Base-by-base conservation (phyloP, 164 flowering plant genomes). In the Vitis labrusca region DNA sequence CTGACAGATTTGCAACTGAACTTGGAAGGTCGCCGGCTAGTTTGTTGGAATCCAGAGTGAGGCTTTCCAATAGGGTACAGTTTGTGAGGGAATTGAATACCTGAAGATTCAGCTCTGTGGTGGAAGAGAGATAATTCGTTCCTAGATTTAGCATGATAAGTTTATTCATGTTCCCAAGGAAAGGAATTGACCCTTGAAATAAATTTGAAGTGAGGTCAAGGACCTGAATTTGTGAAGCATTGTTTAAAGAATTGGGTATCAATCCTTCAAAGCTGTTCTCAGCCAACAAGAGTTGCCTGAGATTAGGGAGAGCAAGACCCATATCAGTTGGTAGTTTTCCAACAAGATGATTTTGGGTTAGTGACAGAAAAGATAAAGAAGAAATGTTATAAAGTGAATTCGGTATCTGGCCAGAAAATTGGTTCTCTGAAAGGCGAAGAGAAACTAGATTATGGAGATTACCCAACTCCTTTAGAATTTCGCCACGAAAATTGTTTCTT, bases 181-280 rank as follows among this genome's bases (percentile, higher is more conserved):
- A 32, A 15, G 75, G 75, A 19, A 73, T 15, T 49, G 60, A 10
- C 9, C 74, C 78, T 9, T 19, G 23, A 32, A 75, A 61, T 12
- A n/a, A 7, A 29, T 75, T 75, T 1, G 49, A 32, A 47, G 74
- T 53, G 19, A 75, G 66, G 27, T 75, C 78, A 32, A 75, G 74
- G 30, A 19, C 0, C 65, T 66, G 68, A 3, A 75, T 67, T 8
- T 13, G 54, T 0, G 75, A 73, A 27, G 66, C 61, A 44, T 72
- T 65, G 51, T 57, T 32, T 51, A 65, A 2, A 12, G 59, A 59
- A 37, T n/a, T 65, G 8, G 74, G 74, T 44, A 59, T 53, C 7
- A 50, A 12, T 47, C 73, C 71, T 47, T 17, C 56, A 23, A 74
- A 47, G 11, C 16, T 59, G 61, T 74, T 65, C 3, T 9, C 3